Evolutionary conservation across 768 basidiomycete genomes (phyloP), one percentile per base, ranked within the genome.

Genomic region (Boletus vermiculosoides): DNA sequence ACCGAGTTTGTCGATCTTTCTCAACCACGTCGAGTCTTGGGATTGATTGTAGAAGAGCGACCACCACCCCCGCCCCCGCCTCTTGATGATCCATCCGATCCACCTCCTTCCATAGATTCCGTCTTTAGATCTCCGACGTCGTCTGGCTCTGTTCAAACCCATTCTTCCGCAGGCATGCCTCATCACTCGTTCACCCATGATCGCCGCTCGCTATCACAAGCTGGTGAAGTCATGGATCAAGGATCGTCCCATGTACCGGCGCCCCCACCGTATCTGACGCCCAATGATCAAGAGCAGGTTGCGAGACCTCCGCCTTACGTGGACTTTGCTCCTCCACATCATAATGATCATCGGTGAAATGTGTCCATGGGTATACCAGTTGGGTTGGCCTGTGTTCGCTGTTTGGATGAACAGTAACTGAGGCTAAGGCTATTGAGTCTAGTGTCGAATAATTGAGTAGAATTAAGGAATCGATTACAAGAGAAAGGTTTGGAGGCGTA

Each of bases 41-140:
- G 78, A 41, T 66, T 90, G 44, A 81, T 82, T 15, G 73, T 86
- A 34, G 85, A 85, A 47, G 53, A 71, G 65, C 61, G 73, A 76
- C 84, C 79, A 1, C 90, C 88, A 0, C 92, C 91, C 0, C 91
- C 91, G 5, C 90, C 90, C 0, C 87, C 87, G 18, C 84, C 86
- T 34, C 80, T 92, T 76, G 92, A 94, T 64, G 92, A 94, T 70
- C 92, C 92, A 22, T 86, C 85, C 2, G 92, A 94, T 68, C 92
- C 91, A 22, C 92, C 92, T 5, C 92, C 92, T 13, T 90, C 88
- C 7, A 94, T 94, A 63, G 89, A 94, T 71, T 91, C 88, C 10
- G 87, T 85, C 48, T 91, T 87, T 65, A 79, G 79, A 63, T 73
- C 75, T 8, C 74, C 56, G 57, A 60, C 50, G 13, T 70, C 51